Evolutionary conservation across 768 basidiomycete species (phyloP).

Genomic region (Lepiota venenata): DNA sequence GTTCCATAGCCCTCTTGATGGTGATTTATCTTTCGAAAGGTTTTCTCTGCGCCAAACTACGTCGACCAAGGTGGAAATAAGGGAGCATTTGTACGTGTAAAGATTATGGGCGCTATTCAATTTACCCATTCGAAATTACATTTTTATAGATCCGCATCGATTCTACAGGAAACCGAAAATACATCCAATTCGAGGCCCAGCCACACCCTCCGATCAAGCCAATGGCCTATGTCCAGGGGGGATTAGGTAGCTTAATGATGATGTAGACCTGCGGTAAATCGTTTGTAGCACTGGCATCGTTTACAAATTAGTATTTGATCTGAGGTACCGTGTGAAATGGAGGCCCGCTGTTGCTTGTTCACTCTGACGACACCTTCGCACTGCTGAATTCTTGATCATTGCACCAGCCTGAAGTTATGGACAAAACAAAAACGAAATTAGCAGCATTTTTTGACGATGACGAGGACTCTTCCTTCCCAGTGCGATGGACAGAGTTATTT

Average conservation of each 20-base stretch:
- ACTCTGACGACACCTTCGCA: not conserved
- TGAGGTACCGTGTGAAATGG: slow-evolving; percentile 7
- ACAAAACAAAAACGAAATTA: slow-evolving; percentile 64
- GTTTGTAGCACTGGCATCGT: slow-evolving; percentile 4
- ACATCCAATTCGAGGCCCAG: slow-evolving; percentile 80
- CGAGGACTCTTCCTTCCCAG: slow-evolving; percentile 84
- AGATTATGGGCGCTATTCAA: not conserved
- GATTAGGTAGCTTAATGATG: slow-evolving; percentile 70
- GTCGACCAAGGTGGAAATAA: slow-evolving; percentile 91
- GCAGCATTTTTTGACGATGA: slow-evolving; percentile 84
- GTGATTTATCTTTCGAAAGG: slow-evolving; percentile 36
- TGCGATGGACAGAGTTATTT: slow-evolving; percentile 83
- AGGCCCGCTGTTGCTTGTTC: not conserved
- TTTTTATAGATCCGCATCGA: slow-evolving; percentile 75
- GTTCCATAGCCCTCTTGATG: not conserved
- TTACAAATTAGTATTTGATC: too few species aligned
- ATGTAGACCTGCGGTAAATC: slow-evolving; percentile 22
- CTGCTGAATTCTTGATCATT: not conserved
- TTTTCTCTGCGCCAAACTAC: slow-evolving; percentile 95
- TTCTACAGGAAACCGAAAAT: slow-evolving; percentile 65
- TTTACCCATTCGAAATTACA: not conserved
- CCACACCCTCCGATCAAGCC: slow-evolving; percentile 90
- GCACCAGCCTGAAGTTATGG: slow-evolving; percentile 36
- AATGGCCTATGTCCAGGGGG: slow-evolving; percentile 83
- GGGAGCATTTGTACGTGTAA: slow-evolving; percentile 75